Conservation (phyloP, 2,329 filamentous ascomycete genomes). For the Ustulina deusta region DNA sequence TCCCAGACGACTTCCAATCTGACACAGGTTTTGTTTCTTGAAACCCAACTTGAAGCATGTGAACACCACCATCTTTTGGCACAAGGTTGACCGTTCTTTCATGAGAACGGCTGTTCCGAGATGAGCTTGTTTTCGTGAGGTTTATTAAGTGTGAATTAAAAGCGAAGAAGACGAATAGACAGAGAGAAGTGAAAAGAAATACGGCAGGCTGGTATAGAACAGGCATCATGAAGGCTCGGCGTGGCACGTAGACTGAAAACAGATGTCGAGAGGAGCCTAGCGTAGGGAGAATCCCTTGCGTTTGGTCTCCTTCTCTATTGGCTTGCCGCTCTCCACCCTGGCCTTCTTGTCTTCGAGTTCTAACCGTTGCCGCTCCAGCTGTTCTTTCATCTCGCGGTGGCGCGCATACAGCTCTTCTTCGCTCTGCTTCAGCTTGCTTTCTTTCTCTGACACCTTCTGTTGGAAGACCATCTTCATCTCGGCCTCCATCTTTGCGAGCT, state of each 20-base stretch:
- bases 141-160: constrained; percentile 62
- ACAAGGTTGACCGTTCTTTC: constrained; percentile 23
- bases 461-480: constrained; percentile 99
- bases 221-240: constrained; percentile 69
- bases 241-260: constrained; percentile 61
- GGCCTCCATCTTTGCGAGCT: constrained; percentile 99
- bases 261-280: constrained; percentile 63
- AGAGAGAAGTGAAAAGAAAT: constrained; percentile 55
- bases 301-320: constrained; percentile 97
- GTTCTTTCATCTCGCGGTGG: constrained; percentile 99
- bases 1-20: constrained; percentile 7
- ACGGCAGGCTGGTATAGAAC: constrained; percentile 70
- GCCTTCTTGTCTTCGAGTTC: constrained; percentile 99
- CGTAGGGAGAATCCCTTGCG: constrained; percentile 99
- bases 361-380: constrained; percentile 91
- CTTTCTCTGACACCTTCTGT: constrained; percentile 99
- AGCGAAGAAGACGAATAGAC: constrained; percentile 56
- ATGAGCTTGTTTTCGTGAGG: constrained; percentile 51
- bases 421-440: constrained; percentile 99
- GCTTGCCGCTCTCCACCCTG: constrained; percentile 93
- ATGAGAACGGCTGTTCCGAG: constrained; percentile 44
- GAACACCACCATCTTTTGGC: constrained; percentile 23
- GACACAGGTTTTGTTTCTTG: constrained; percentile 35
- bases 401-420: constrained; percentile 98
- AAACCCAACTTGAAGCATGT: constrained; percentile 39